phyloP scores from a whole-genome alignment of 805 yeast species.

The Lachancea meyersii region DNA sequence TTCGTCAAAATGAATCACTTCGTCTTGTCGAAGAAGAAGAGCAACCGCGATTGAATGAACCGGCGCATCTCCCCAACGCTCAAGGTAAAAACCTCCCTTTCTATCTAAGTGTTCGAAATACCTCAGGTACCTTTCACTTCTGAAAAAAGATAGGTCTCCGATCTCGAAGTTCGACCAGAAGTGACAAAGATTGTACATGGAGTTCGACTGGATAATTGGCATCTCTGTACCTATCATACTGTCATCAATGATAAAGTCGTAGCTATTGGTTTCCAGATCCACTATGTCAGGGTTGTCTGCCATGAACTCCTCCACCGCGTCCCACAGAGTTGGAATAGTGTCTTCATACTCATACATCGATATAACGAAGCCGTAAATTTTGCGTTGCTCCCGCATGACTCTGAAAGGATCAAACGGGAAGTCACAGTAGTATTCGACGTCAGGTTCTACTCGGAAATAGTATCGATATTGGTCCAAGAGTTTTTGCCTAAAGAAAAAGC shows the following conservation, averaged over 20 bases:
- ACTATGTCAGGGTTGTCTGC: slow-evolving; percentile 47
- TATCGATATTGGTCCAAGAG: slow-evolving; percentile 68
- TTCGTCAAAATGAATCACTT: slow-evolving; percentile 74
- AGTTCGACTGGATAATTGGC: slow-evolving; percentile 41
- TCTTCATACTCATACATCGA: slow-evolving; percentile 73
- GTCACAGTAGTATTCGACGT: slow-evolving; percentile 83
- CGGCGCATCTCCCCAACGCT: slow-evolving; percentile 96
- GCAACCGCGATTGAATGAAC: slow-evolving; percentile 71
- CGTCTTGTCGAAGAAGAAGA: slow-evolving; percentile 48
- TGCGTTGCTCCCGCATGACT: slow-evolving; percentile 65
- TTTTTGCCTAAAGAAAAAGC: slow-evolving; percentile 78
- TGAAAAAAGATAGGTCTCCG: slow-evolving; percentile 63
- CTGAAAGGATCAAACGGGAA: slow-evolving; percentile 78
- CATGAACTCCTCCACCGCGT: slow-evolving; percentile 57
- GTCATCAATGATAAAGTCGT: slow-evolving; percentile 45
- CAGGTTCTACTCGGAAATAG: slow-evolving; percentile 96
- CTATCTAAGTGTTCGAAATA: slow-evolving; percentile 60
- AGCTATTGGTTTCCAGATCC: slow-evolving; percentile 31
- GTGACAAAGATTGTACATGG: slow-evolving; percentile 73
- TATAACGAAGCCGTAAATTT: slow-evolving; percentile 84
- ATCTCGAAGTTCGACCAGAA: slow-evolving; percentile 87
- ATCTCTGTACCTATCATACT: slow-evolving; percentile 38
- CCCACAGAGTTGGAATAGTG: slow-evolving; percentile 85
- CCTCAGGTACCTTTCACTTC: slow-evolving; percentile 53
- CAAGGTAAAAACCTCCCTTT: slow-evolving; percentile 75